These are phyloP conservation scores for Penicillium psychrofluorescens DNA, from an alignment of 495 filamentous ascomycete species.

Conservation along the genomic window DNA sequence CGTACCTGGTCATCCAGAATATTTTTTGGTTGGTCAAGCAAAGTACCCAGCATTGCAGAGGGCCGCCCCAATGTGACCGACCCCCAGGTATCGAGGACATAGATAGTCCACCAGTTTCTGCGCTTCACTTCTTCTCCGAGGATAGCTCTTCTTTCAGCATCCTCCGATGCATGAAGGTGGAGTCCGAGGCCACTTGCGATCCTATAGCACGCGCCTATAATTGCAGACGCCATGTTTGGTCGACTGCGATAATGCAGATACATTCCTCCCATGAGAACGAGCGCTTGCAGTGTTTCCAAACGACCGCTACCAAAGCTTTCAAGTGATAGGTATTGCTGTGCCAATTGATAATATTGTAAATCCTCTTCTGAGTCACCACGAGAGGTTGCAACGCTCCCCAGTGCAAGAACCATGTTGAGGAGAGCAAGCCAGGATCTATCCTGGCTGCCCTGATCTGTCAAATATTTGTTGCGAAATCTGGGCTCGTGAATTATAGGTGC, in stretches of 20 bases:
- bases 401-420: slow-evolving; percentile 65
- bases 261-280: slow-evolving; percentile 59
- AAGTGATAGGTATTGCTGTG: slow-evolving; percentile 55
- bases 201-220: slow-evolving; percentile 51
- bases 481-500: slow-evolving; percentile 6
- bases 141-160: slow-evolving; percentile 27
- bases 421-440: slow-evolving; percentile 61
- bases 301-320: slow-evolving; percentile 61
- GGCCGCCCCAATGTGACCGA: slow-evolving; percentile 54
- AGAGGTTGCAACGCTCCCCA: slow-evolving; percentile 57
- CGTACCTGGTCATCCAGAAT: slow-evolving; percentile 7
- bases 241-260: slow-evolving; percentile 68
- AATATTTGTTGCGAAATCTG: slow-evolving; percentile 4
- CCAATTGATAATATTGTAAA: slow-evolving; percentile 53
- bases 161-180: slow-evolving; percentile 52
- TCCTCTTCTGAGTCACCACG: slow-evolving; percentile 60
- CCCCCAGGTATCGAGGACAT: slow-evolving; percentile 65
- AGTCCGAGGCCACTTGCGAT: slow-evolving; percentile 62
- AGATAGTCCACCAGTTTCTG: slow-evolving; percentile 64
- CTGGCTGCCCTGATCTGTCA: slow-evolving; percentile 4
- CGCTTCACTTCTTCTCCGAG: slow-evolving; percentile 50
- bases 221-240: slow-evolving; percentile 55
- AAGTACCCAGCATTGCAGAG: slow-evolving; percentile 8
- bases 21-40: slow-evolving; percentile 10
- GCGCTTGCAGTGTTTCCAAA: slow-evolving; percentile 58